These are phyloP conservation scores for Vaccinium corymbosum DNA, from an alignment of 148 eudicot genomes.

Conservation along the genomic window DNA sequence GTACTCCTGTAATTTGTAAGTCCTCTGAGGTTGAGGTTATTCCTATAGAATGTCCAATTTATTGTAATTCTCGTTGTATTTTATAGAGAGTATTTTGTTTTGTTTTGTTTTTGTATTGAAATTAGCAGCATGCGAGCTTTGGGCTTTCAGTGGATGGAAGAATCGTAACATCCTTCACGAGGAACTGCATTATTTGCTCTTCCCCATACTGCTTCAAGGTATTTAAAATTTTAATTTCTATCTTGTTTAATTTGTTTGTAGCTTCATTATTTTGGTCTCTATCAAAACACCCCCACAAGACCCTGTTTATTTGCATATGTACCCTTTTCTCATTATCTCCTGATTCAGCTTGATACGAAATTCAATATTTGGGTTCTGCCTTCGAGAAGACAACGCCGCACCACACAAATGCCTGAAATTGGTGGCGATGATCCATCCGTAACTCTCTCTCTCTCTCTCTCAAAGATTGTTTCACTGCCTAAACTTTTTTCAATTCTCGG, in stretches of 20 bases:
- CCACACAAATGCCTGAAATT: conserved; percentile 54
- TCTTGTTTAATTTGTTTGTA: neutral
- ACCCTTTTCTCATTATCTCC: neutral
- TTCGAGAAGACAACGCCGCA: conserved; percentile 33
- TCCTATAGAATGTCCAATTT: too few relatives aligned
- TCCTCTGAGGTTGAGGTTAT: too few relatives aligned
- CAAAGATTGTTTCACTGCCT: too few relatives aligned
- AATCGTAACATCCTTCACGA: conserved; percentile 52
- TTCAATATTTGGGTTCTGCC: conserved; percentile 72
- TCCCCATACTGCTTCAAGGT: conserved; percentile 66
- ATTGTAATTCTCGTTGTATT: neutral
- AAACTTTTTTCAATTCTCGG: too few relatives aligned
- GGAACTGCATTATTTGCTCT: conserved; percentile 69
- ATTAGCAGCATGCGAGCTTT: conserved; percentile 72
- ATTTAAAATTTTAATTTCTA: neutral
- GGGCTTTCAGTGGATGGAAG: conserved; percentile 84
- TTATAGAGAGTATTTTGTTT: too few relatives aligned
- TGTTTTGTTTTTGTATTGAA: too few relatives aligned
- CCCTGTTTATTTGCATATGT: neutral
- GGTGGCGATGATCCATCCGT: conserved; percentile 85
- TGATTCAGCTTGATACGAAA: conserved; percentile 51
- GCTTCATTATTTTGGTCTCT: neutral
- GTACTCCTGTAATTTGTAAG: too few relatives aligned
- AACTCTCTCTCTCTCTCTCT: conserved; percentile 18
- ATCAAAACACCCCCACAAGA: neutral